A percentile compares a stretch with the other conserved stretches of the same genome.
Evolutionary conservation across 108 stramenopile species (phyloP).

Genomic region (Chaetoceros tenuissimus): DNA sequence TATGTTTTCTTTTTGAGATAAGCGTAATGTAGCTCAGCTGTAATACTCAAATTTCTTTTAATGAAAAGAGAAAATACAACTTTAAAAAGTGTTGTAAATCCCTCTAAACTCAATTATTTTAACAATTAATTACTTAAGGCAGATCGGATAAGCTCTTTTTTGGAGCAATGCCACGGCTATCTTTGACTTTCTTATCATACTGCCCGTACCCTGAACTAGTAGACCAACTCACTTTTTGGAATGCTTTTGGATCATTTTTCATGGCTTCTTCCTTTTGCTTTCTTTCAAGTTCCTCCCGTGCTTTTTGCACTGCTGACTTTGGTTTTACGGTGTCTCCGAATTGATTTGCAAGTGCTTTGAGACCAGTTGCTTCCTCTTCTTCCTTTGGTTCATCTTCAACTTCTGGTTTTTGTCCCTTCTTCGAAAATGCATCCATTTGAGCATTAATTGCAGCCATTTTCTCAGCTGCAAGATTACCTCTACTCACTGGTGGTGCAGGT

Average conservation of each 20-base stretch:
- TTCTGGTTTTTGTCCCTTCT: neutral
- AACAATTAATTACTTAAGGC: neutral
- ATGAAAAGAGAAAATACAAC: too few relatives aligned
- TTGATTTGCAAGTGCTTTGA: neutral
- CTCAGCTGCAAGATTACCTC: neutral
- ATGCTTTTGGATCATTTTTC: constrained; percentile 1
- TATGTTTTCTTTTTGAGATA: too few relatives aligned
- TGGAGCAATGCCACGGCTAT: neutral
- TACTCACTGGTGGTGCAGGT: neutral
- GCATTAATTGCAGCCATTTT: neutral
- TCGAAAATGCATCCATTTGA: neutral
- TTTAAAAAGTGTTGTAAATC: too few relatives aligned
- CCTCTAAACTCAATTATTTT: too few relatives aligned
- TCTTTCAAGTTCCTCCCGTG: neutral
- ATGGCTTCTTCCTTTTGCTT: neutral
- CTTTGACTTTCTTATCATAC: neutral
- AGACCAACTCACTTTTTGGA: neutral
- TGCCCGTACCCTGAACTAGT: neutral
- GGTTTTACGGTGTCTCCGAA: neutral
- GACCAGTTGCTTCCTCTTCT: neutral
- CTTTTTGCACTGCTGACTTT: neutral
- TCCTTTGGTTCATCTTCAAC: neutral
- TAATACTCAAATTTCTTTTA: too few relatives aligned
- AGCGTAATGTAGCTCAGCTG: too few relatives aligned
- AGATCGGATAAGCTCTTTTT: neutral